Percentiles rank a stretch among this genome's conserved stretches.
phyloP scores from a whole-genome alignment of 768 basidiomycete genomes.

The Pulveroboletus frians region DNA sequence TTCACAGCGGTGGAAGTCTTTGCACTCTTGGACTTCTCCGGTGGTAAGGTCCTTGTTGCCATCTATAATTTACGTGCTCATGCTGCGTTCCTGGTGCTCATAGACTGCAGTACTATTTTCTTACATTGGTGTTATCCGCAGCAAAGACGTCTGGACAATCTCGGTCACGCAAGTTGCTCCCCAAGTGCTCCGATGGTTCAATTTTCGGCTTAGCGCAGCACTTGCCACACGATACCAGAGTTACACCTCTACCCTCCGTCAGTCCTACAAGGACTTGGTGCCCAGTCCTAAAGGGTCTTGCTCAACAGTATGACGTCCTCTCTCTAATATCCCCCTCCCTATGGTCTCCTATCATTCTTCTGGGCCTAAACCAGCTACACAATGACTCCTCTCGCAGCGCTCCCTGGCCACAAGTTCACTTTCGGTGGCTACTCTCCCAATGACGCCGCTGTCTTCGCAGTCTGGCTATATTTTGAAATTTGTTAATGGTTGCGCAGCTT shows the following conservation, averaged over 20 bases:
- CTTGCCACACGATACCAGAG: constrained; percentile 5
- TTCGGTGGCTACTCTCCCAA: constrained; percentile 6
- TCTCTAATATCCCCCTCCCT: constrained; percentile 4
- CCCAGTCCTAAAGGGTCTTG: constrained; percentile 10
- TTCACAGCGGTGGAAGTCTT: constrained; percentile 17
- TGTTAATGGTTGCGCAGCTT: not conserved
- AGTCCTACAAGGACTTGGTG: not conserved
- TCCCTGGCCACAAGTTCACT: constrained; percentile 1
- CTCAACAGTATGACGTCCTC: no score
- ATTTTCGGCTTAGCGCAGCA: constrained; percentile 7
- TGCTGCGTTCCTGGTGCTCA: constrained; percentile 13
- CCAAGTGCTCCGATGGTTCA: constrained; percentile 2
- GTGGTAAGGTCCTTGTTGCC: constrained; percentile 15
- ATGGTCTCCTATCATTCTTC: not conserved
- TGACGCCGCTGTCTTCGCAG: constrained; percentile 3
- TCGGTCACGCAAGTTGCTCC: constrained; percentile 19
- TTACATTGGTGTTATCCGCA: constrained; percentile 20
- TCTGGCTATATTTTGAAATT: constrained; percentile 18
- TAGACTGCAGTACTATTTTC: constrained; percentile 21
- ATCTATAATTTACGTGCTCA: not conserved
- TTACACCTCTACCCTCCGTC: constrained; percentile 2
- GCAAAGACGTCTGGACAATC: constrained; percentile 21
- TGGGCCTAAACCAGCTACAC: constrained; percentile 3
- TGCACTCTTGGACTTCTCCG: constrained; percentile 22
- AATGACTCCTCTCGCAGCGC: not conserved